phyloP scores from a whole-genome alignment of 1,284 basidiomycete genomes.

The Sporisorium sorghi region DNA sequence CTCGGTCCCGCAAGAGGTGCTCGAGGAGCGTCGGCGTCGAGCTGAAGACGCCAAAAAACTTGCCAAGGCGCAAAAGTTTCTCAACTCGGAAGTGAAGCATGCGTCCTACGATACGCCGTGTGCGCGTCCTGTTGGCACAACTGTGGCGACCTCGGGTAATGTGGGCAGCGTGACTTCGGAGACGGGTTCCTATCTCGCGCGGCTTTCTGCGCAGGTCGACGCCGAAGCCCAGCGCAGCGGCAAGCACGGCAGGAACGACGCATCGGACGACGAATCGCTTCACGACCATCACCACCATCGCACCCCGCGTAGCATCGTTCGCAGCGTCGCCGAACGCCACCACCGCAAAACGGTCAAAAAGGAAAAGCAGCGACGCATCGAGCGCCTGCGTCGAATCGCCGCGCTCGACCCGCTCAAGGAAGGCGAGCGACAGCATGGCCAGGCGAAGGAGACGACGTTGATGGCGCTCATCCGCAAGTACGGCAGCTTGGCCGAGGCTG shows the following conservation, averaged over 20 bases:
- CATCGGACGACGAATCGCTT: slow-evolving; percentile 20
- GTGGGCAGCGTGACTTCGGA: slow-evolving; percentile 33
- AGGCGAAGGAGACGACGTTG: slow-evolving; percentile 46
- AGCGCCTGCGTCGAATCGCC: slow-evolving; percentile 36
- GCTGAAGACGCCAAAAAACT: slow-evolving; percentile 32
- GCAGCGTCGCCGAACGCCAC: slow-evolving; percentile 30
- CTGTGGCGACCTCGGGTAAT: background rate
- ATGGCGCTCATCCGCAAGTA: slow-evolving; percentile 46
- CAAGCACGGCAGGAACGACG: slow-evolving; percentile 11
- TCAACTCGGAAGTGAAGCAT: slow-evolving; percentile 34
- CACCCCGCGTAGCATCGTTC: slow-evolving; percentile 25
- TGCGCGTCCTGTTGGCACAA: background rate
- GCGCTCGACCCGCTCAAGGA: slow-evolving; percentile 46
- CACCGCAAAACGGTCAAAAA: slow-evolving; percentile 30
- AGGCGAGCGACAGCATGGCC: slow-evolving; percentile 18
- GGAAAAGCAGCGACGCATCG: slow-evolving; percentile 25
- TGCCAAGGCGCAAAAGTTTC: slow-evolving; percentile 25
- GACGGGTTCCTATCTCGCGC: slow-evolving; percentile 29
- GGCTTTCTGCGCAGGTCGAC: slow-evolving; percentile 32
- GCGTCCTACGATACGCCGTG: slow-evolving; percentile 10
- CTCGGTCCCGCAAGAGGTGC: background rate
- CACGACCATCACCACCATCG: slow-evolving; percentile 5
- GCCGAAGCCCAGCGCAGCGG: slow-evolving; percentile 7
- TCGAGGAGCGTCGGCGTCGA: slow-evolving; percentile 18
- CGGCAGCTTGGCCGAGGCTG: slow-evolving; percentile 27